Base-by-base conservation (phyloP, 495 filamentous ascomycete genomes). In the Chaetomium cochliodes region DNA sequence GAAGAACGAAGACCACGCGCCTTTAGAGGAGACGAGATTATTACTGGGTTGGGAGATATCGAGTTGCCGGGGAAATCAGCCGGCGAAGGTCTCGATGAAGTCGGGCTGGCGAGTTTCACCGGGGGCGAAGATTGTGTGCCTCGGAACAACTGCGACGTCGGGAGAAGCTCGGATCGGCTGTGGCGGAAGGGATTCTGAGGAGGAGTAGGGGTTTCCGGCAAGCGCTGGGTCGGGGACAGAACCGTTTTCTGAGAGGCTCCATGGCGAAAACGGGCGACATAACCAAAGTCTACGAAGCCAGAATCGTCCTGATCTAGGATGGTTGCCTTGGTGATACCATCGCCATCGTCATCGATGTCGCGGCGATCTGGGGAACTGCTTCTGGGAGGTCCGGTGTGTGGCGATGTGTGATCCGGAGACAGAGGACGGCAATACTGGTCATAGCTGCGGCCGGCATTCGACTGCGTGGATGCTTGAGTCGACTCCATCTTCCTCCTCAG, bases 1-100 rank as follows among this genome's bases (percentile, higher is more conserved):
- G 77, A 77, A 11, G 77, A 75, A 12, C 73, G 73, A n/a, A 79
- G 69, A 4, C 76, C 75, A 7, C 75, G 77, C 51, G 74, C 64
- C 64, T 79, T 80, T 9, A 81, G 65, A 0, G 80, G 80, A 1
- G 80, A 83, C 6, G 79, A 81, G 20, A 71, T 65, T 47, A 70
- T 60, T 47, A 70, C 58, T 23, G 66, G 68, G 30, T 79, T 76
- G 5, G 77, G 73, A 16, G 78, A 80, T 12, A 76, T 77, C 0
- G 70, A 61, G 28, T 77, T 76, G 2, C 70, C 70, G 23, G 63
- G 63, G 30, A 79, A 78, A 9, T 76, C 66, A 46, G 77, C 68
- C 0, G 80, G 80, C 0, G 80, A 83, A 0, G 80, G 80, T 3
- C 80, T 76, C 3, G 80, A 83, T 5, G 80, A 82, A 18, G 80